Conservation (phyloP, 352 stramenopile species). For the Globisporangium radiosum region DNA sequence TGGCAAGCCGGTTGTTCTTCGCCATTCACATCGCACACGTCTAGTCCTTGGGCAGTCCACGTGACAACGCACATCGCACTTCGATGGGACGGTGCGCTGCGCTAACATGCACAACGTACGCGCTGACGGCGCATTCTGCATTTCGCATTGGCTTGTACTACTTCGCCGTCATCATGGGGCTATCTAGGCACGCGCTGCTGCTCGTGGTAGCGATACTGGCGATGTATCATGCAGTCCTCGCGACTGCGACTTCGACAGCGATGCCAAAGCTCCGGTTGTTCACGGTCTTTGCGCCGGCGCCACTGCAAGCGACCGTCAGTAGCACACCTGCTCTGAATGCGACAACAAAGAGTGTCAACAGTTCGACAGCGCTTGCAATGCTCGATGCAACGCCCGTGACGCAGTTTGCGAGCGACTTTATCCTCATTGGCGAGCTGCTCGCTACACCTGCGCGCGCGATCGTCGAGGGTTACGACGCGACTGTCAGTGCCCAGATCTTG, state of each 20-base stretch:
- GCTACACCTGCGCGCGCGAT: neutral
- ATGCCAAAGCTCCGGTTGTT: neutral
- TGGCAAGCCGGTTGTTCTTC: no score
- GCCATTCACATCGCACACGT: no score
- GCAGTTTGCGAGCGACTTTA: constrained; percentile 13
- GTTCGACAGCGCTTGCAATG: neutral
- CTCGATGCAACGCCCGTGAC: neutral
- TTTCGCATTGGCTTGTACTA: neutral
- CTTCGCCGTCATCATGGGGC: neutral
- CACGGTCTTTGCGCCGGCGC: neutral
- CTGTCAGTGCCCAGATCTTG: constrained; percentile 8
- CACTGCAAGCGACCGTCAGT: no score
- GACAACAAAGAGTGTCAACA: neutral
- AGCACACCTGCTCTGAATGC: no score
- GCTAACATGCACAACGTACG: no score
- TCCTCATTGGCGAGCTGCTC: constrained; percentile 6
- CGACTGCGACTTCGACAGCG: neutral
- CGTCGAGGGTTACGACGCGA: constrained; percentile 3
- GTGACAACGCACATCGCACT: no score
- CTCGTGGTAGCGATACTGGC: neutral
- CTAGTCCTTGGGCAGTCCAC: no score
- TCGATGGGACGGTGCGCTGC: no score
- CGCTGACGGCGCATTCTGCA: neutral
- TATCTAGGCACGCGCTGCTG: neutral
- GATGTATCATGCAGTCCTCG: neutral